phyloP scores from a whole-genome alignment of 2,329 filamentous ascomycete species.

The Epichloe uncinata region DNA sequence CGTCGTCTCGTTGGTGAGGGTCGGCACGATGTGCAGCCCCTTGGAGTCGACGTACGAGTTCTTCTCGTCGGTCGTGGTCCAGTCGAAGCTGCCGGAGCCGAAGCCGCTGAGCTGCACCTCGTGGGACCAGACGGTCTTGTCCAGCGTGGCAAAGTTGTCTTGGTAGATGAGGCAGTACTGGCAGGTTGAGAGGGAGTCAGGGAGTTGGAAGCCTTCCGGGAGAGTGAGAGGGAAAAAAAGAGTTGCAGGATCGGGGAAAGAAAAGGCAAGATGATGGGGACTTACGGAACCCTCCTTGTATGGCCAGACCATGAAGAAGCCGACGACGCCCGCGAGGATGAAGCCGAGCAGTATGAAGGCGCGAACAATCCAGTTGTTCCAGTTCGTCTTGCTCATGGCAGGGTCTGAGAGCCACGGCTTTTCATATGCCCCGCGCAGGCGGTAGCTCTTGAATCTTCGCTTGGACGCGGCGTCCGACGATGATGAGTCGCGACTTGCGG shows the following conservation, averaged over 20 bases:
- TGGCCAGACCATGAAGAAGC: slow-evolving; percentile 17
- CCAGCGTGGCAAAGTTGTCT: slow-evolving; percentile 33
- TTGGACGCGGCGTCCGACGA: slow-evolving; percentile 5
- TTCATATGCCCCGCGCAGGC: slow-evolving; percentile 20
- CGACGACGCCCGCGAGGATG: slow-evolving; percentile 19
- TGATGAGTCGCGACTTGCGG: neutral
- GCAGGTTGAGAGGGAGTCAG: too few relatives aligned
- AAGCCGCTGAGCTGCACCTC: slow-evolving; percentile 32
- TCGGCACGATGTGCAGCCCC: slow-evolving; percentile 41
- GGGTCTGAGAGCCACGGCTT: slow-evolving; percentile 26
- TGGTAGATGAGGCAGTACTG: slow-evolving; percentile 37
- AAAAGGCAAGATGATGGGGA: too few relatives aligned
- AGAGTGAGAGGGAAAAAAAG: too few relatives aligned
- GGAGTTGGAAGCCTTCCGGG: too few relatives aligned
- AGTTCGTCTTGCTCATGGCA: slow-evolving; percentile 18
- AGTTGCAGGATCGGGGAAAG: too few relatives aligned
- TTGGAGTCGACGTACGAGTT: slow-evolving; percentile 34
- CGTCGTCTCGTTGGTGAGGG: slow-evolving; percentile 30
- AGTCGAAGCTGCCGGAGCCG: slow-evolving; percentile 39
- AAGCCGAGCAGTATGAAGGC: slow-evolving; percentile 20
- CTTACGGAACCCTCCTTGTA: slow-evolving; percentile 13
- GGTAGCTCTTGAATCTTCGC: slow-evolving; percentile 20
- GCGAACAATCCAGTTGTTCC: slow-evolving; percentile 23
- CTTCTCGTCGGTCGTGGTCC: slow-evolving; percentile 33
- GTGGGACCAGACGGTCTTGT: slow-evolving; percentile 33